Evolutionary conservation across 148 eudicot genomes (phyloP).

Genomic region (Fallopia convolvulus): DNA sequence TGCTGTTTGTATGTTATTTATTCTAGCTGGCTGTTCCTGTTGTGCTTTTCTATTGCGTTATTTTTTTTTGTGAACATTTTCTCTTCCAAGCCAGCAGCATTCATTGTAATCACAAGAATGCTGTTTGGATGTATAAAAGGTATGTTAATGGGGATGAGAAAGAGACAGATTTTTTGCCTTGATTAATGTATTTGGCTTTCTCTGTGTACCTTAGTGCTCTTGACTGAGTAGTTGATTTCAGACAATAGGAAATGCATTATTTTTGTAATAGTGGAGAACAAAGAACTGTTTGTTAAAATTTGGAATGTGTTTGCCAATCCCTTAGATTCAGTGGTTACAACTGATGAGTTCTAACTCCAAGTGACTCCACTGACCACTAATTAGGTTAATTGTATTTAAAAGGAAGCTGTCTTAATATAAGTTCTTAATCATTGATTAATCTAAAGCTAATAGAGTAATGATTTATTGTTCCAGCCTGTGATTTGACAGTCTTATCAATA

Average conservation of each 20-base stretch:
- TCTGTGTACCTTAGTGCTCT: neutral
- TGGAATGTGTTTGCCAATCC: neutral
- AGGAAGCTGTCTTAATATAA: neutral
- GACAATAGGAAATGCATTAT: neutral
- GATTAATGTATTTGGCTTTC: neutral
- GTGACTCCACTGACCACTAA: neutral
- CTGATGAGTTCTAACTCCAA: neutral
- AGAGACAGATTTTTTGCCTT: too few species aligned
- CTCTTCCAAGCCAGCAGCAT: neutral
- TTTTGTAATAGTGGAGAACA: neutral
- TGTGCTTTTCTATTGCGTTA: neutral
- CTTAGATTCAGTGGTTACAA: neutral
- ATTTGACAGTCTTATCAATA: neutral
- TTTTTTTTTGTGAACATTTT: neutral
- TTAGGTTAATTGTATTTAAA: neutral
- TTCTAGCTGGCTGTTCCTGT: neutral
- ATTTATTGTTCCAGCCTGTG: slow-evolving; percentile 1
- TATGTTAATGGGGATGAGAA: too few species aligned
- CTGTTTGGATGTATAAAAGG: neutral
- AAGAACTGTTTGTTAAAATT: neutral
- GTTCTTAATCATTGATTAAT: neutral
- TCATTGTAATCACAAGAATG: neutral
- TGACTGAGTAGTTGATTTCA: neutral
- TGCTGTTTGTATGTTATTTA: neutral
- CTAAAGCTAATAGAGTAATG: neutral